These are phyloP conservation scores for Panus rudis DNA, from an alignment of 768 basidiomycete species.

Conservation along the genomic window DNA sequence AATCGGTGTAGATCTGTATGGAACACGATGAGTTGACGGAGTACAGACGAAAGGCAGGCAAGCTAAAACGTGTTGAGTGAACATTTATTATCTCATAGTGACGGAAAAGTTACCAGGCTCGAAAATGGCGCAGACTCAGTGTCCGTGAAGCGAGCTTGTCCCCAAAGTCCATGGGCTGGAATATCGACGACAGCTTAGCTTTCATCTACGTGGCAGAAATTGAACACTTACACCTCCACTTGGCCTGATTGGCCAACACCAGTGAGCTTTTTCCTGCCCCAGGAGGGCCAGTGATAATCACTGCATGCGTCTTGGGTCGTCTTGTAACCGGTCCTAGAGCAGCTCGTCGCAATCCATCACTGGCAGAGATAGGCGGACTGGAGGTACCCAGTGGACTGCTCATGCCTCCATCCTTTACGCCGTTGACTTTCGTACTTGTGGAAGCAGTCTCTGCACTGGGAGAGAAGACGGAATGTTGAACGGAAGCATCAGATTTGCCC, in stretches of 20 bases:
- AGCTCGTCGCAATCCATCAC: conserved; percentile 38
- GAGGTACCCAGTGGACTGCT: conserved; percentile 6
- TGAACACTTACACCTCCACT: conserved; percentile 51
- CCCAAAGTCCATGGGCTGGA: conserved; percentile 59
- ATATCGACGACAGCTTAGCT: conserved; percentile 24
- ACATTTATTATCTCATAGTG: too few species aligned
- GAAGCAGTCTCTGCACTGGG: neutral
- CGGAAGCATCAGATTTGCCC: neutral
- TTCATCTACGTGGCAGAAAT: conserved; percentile 2
- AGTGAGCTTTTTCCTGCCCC: conserved; percentile 79
- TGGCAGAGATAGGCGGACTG: conserved; percentile 27
- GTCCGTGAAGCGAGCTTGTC: conserved; percentile 66
- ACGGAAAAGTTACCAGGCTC: conserved; percentile 40
- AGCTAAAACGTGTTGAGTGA: conserved; percentile 35
- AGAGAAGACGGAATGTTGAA: neutral
- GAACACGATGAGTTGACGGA: conserved; percentile 70
- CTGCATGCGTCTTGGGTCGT: conserved; percentile 45
- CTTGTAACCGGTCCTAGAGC: conserved; percentile 37
- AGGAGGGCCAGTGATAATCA: conserved; percentile 57
- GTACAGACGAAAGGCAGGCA: conserved; percentile 60
- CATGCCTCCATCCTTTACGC: neutral
- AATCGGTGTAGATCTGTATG: conserved; percentile 65
- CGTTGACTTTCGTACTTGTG: neutral
- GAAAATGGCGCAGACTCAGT: conserved; percentile 63
- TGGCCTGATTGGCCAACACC: conserved; percentile 61